Percentiles rank a stretch among this genome's conserved stretches.
These are phyloP conservation scores for Rutstroemia sp. DNA, from an alignment of 2,329 filamentous ascomycete species.

Conservation along the genomic window DNA sequence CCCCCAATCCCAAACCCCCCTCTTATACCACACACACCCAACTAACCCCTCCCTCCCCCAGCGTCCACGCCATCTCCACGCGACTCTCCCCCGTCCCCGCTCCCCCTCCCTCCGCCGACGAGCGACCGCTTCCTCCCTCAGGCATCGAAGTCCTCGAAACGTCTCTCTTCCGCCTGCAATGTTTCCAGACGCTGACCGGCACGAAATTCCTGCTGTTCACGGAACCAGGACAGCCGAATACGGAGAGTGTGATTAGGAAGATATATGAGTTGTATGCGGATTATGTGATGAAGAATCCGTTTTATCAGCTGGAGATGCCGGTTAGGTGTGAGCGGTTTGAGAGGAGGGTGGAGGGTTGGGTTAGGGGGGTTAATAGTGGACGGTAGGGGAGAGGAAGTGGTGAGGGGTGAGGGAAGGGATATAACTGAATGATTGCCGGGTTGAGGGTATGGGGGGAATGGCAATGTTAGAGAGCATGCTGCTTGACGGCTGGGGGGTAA, in stretches of 20 bases:
- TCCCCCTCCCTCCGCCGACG: slow-evolving; percentile 11
- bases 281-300: slow-evolving; percentile 99
- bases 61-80: slow-evolving; percentile 55
- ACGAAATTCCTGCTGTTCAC: slow-evolving; percentile 96
- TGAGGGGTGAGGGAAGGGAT: neutral
- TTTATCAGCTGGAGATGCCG: slow-evolving; percentile 97
- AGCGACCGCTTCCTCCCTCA: slow-evolving; percentile 55
- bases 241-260: slow-evolving; percentile 73
- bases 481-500: neutral
- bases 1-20: neutral
- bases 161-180: slow-evolving; percentile 90
- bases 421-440: neutral
- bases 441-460: neutral
- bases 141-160: slow-evolving; percentile 91
- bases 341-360: slow-evolving; percentile 71
- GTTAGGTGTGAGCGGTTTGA: slow-evolving; percentile 94
- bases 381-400: slow-evolving; percentile 5
- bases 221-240: slow-evolving; percentile 64
- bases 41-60: slow-evolving; percentile 25
- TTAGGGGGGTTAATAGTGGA: slow-evolving; percentile 60
- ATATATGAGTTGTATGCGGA: slow-evolving; percentile 95
- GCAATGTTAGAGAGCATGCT: too few species aligned
- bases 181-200: slow-evolving; percentile 90
- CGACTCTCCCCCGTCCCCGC: slow-evolving; percentile 6
- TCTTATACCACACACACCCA: neutral